Base-by-base conservation (phyloP, 2,329 filamentous ascomycete genomes). In the Massarina eburnea region DNA sequence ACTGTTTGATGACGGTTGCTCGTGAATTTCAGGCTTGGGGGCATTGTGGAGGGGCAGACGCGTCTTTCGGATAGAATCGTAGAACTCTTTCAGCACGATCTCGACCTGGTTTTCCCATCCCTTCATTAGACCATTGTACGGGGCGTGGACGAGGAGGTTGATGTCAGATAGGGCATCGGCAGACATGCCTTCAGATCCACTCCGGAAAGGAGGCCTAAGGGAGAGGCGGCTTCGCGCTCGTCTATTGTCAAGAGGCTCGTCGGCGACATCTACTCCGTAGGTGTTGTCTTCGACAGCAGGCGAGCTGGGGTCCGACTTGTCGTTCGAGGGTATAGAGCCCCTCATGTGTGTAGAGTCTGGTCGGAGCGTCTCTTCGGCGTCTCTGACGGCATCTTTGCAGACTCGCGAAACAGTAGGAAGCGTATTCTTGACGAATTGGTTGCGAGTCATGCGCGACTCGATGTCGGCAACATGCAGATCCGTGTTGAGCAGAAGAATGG, bases 401-500 rank as follows among this genome's bases (percentile, higher is more conserved):
- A 91, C 80, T 10, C 90, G 84, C 47, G 82, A 83, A 51, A 99
- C 88, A 0, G 92, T 96, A 1, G 88, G 87, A 78, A 97, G 85
- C 4, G 94, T 96, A 66, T 99, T 99, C 71, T 95, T 95, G 65
- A 99, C 82, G 63, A 97, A 99, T 63, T 97, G 92, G 52, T 80
- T 86, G 45, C 88, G 84, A 1, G 92, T 97, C 94, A 99, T 99
- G 75, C 95, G 95, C 59, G 88, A 84, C 51, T 95, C 91, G 58
- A 97, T 96, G 64, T 97, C 91, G 47, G 92, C 94, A 62, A 97
- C 72, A 63, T 99, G 92, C 45, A 99, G 77, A 74, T 99, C 94
- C 26, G 94, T 99, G 63, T 99, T 99, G 52, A 99, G 80, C 9
- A 99, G 79, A 64, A 99, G 85, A 54, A 99, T 84, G 1, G 94